Percentiles rank a stretch among this genome's conserved stretches.
Conservation (phyloP, 2,329 filamentous ascomycete species). For the Magnaporthiopsis rhizophila region DNA sequence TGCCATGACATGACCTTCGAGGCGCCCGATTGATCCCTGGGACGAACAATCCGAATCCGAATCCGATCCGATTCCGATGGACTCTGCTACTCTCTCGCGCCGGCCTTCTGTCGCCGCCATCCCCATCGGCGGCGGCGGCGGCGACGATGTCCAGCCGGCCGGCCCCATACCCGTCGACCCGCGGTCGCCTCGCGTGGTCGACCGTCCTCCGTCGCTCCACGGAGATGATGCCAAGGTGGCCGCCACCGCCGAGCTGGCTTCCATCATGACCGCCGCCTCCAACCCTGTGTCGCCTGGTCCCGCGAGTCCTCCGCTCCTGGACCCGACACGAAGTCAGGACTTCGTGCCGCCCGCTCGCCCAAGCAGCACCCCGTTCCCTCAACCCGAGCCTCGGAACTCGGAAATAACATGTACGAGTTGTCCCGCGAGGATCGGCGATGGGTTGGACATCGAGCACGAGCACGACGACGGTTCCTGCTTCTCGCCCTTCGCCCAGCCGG, state of each 20-base stretch:
- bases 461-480: conserved; percentile 19
- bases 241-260: conserved; percentile 33
- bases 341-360: conserved; percentile 44
- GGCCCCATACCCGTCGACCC: conserved; percentile 19
- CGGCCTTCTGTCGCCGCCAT: conserved; percentile 2
- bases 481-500: conserved; percentile 13
- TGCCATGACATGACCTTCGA: conserved; percentile 11
- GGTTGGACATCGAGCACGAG: conserved; percentile 16
- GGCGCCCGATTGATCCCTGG: conserved; percentile 5
- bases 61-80: background rate
- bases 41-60: conserved; percentile 16
- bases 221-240: conserved; percentile 26
- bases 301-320: conserved; percentile 38
- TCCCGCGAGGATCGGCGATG: conserved; percentile 21
- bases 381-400: conserved; percentile 40
- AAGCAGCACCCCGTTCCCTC: conserved; percentile 53
- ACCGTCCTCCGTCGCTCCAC: conserved; percentile 16
- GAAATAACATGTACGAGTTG: conserved; percentile 33
- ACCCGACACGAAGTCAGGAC: conserved; percentile 37
- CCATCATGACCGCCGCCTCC: conserved; percentile 39
- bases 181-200: conserved; percentile 17
- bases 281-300: conserved; percentile 48
- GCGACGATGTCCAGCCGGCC: conserved; percentile 15
- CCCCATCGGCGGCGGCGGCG: conserved; percentile 16
- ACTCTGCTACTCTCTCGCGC: conserved; percentile 2